phyloP scores from a whole-genome alignment of 495 filamentous ascomycete species.

The Penicillium taxi region DNA sequence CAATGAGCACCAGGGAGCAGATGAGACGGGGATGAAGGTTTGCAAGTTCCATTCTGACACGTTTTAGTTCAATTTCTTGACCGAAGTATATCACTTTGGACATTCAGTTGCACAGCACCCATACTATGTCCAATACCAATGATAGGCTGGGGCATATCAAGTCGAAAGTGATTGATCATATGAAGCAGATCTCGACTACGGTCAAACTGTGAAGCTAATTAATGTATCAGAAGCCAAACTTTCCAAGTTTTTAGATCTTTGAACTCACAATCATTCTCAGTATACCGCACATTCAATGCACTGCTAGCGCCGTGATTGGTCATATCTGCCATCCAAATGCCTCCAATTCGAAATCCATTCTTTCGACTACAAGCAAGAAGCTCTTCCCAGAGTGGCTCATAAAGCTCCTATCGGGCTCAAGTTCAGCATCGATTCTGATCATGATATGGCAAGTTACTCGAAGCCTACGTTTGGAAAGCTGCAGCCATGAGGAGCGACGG shows the following conservation, averaged over 20 bases:
- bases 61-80: not conserved
- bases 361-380: constrained; percentile 43
- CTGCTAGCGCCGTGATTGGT: constrained; percentile 57
- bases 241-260: not conserved
- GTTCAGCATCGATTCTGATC: no score
- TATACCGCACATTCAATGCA: constrained; percentile 51
- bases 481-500: constrained; percentile 66
- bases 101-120: constrained; percentile 30
- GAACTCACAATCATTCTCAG: constrained; percentile 44
- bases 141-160: constrained; percentile 59
- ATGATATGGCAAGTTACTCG: not conserved
- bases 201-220: constrained; percentile 54
- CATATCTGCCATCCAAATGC: constrained; percentile 67
- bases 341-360: constrained; percentile 36
- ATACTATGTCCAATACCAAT: constrained; percentile 62
- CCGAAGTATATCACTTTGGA: not conserved
- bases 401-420: constrained; percentile 66
- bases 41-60: constrained; percentile 29
- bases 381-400: constrained; percentile 69
- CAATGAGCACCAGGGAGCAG: constrained; percentile 50
- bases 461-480: constrained; percentile 59
- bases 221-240: not conserved
- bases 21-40: constrained; percentile 66
- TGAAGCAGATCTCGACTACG: constrained; percentile 66
- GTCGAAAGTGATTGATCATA: constrained; percentile 66